Percentiles rank a stretch among this genome's conserved stretches.
Conservation (phyloP, 1,284 basidiomycete species). For the Boletellus dicymbophilus region DNA sequence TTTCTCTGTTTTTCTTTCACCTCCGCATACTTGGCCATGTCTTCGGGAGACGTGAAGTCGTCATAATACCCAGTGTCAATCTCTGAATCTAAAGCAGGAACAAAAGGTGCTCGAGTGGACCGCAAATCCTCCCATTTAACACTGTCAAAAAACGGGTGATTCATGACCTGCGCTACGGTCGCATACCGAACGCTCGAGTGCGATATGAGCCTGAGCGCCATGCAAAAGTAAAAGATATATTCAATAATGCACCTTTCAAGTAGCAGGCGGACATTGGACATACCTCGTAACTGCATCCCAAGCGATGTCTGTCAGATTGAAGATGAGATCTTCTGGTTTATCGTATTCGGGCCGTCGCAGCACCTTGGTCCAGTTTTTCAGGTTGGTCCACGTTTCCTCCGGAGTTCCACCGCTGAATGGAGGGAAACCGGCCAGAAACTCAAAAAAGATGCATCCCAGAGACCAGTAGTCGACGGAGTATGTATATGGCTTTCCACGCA, state of each 20-base stretch:
- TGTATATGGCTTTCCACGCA: slow-evolving; percentile 93
- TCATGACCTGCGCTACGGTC: slow-evolving; percentile 72
- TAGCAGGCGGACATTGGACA: too few relatives aligned
- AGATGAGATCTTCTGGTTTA: slow-evolving; percentile 94
- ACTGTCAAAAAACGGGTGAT: slow-evolving; percentile 85
- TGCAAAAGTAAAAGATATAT: too few relatives aligned
- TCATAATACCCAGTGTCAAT: slow-evolving; percentile 99
- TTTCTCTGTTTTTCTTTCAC: slow-evolving; percentile 97
- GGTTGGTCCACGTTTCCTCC: slow-evolving; percentile 99
- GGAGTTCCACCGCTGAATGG: slow-evolving; percentile 96
- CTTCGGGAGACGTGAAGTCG: slow-evolving; percentile 89
- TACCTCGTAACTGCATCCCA: slow-evolving; percentile 96
- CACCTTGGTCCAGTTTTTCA: slow-evolving; percentile 97
- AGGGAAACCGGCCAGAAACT: slow-evolving; percentile 97
- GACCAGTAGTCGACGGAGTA: slow-evolving; percentile 99
- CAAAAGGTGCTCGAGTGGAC: slow-evolving; percentile 85
- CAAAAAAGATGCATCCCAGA: slow-evolving; percentile 97
- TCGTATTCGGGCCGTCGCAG: slow-evolving; percentile 94
- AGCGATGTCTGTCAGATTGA: slow-evolving; percentile 92
- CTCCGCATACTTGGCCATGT: slow-evolving; percentile 99
- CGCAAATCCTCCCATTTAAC: slow-evolving; percentile 83
- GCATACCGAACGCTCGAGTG: slow-evolving; percentile 82
- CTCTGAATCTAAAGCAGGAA: slow-evolving; percentile 94
- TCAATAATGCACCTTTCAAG: too few relatives aligned
- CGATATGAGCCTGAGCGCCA: slow-evolving; percentile 59